A percentile compares a stretch with the other conserved stretches of the same genome.
These are phyloP conservation scores for Yamadazyma blattariae DNA, from an alignment of 1,139 yeast genomes.

Conservation along the genomic window DNA sequence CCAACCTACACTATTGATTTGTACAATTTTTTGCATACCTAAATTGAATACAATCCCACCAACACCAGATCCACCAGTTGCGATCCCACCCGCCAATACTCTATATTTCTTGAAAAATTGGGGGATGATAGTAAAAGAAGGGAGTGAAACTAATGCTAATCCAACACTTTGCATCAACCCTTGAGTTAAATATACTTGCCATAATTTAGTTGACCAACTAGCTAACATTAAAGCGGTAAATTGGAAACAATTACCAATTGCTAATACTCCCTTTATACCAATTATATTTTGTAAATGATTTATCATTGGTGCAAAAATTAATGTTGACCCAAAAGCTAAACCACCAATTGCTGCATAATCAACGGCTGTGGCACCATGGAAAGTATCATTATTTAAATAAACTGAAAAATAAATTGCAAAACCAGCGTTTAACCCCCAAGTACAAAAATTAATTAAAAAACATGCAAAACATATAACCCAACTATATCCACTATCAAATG, in stretches of 20 bases:
- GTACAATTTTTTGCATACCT: constrained; percentile 34
- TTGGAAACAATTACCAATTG: constrained; percentile 45
- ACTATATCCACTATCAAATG: constrained; percentile 46
- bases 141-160: constrained; percentile 42
- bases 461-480: constrained; percentile 44
- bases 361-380: constrained; percentile 38
- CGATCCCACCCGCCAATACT: constrained; percentile 55
- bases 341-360: constrained; percentile 44
- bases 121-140: constrained; percentile 39
- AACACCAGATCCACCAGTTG: constrained; percentile 57
- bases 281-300: constrained; percentile 36
- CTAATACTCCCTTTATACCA: constrained; percentile 36
- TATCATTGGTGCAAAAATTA: constrained; percentile 35
- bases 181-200: constrained; percentile 53
- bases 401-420: constrained; percentile 51
- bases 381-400: constrained; percentile 33
- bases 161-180: constrained; percentile 52
- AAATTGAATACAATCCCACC: constrained; percentile 55
- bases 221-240: constrained; percentile 53
- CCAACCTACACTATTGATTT: constrained; percentile 28
- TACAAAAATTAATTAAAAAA: constrained; percentile 39
- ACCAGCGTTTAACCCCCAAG: constrained; percentile 55
- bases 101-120: constrained; percentile 56
- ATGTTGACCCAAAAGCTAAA: constrained; percentile 36
- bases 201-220: constrained; percentile 45